phyloP scores from a whole-genome alignment of 768 basidiomycete genomes.

The Suillus subaureus region DNA sequence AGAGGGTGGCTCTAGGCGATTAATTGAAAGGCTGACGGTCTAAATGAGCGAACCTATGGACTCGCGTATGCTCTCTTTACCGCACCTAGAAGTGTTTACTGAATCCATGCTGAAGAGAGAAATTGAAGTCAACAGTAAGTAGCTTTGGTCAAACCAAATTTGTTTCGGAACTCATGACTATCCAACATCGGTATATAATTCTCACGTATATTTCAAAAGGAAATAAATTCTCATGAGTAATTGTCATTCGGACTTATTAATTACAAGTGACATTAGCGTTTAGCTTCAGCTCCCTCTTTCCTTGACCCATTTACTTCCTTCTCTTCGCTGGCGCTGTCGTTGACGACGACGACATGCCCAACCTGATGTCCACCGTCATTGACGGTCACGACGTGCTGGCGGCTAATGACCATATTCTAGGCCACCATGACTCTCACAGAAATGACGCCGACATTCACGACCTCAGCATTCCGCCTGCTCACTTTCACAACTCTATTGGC shows the following conservation, averaged over 20 bases:
- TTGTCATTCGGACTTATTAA: constrained; percentile 34
- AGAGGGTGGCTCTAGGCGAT: constrained; percentile 22
- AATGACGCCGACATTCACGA: constrained; percentile 34
- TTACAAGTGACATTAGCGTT: constrained; percentile 20
- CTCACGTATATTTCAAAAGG: constrained; percentile 3
- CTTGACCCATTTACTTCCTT: constrained; percentile 15
- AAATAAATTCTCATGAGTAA: constrained; percentile 24
- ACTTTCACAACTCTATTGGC: constrained; percentile 22
- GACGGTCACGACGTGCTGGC: constrained; percentile 24
- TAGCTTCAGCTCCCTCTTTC: constrained; percentile 18
- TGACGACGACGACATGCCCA: constrained; percentile 11
- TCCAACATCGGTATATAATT: neutral
- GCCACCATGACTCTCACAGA: constrained; percentile 25
- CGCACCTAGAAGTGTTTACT: constrained; percentile 25
- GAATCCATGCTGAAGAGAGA: constrained; percentile 24
- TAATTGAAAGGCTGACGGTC: constrained; percentile 21
- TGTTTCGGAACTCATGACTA: neutral
- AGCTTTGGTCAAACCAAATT: neutral
- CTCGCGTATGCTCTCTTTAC: constrained; percentile 11
- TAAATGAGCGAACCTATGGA: constrained; percentile 22
- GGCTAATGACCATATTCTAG: constrained; percentile 15
- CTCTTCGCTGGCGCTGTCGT: constrained; percentile 20
- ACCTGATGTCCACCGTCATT: constrained; percentile 12
- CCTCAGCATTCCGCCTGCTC: constrained; percentile 33
- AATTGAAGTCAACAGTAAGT: neutral